These are phyloP conservation scores for Bipolaris zeicola DNA, from an alignment of 2,329 filamentous ascomycete genomes.

Conservation along the genomic window DNA sequence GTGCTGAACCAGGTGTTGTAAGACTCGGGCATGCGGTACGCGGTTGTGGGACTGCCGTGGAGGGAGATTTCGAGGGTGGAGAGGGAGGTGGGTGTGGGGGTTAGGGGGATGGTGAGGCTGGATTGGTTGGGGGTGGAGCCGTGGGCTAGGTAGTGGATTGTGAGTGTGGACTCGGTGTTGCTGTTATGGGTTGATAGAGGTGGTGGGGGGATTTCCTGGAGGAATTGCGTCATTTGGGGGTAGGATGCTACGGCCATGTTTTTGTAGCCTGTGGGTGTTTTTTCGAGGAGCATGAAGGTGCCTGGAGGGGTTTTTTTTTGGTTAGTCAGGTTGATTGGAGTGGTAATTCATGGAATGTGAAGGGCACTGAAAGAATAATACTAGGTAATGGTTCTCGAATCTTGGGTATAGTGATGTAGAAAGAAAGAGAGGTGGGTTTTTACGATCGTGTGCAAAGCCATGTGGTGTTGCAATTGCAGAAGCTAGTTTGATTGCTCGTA, in stretches of 20 bases:
- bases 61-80: conserved; percentile 50
- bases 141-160: conserved; percentile 49
- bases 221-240: conserved; percentile 51
- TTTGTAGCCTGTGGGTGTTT: conserved; percentile 43
- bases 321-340: background rate
- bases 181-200: no score
- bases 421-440: conserved; percentile 11
- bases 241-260: conserved; percentile 53
- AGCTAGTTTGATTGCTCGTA: conserved; percentile 48
- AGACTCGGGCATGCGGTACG: conserved; percentile 50
- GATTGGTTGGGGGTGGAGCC: conserved; percentile 30
- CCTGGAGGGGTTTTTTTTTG: conserved; percentile 16
- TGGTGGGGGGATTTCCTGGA: conserved; percentile 40
- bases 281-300: conserved; percentile 50
- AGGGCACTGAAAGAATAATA: background rate
- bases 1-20: conserved; percentile 53
- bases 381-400: background rate
- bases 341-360: no score
- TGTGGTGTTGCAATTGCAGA: conserved; percentile 50
- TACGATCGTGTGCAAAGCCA: conserved; percentile 55
- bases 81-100: conserved; percentile 46
- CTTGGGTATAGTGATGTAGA: background rate
- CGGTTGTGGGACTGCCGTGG: conserved; percentile 51
- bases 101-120: conserved; percentile 49
- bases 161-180: conserved; percentile 23